Evolutionary conservation across 73 alveolate species (phyloP).

Genomic region (Urostyla sp.): DNA sequence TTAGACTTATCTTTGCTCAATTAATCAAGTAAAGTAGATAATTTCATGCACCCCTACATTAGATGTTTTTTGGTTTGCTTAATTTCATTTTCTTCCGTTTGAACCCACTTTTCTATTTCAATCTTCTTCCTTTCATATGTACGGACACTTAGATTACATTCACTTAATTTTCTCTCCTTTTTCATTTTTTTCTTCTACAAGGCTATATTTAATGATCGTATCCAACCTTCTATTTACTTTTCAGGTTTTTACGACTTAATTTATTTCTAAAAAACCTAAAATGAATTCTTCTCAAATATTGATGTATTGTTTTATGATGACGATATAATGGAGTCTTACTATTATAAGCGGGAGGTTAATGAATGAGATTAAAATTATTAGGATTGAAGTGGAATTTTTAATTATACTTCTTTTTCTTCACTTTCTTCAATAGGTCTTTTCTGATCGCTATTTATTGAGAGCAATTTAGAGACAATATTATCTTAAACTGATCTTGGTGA

Average conservation of each 20-base stretch:
- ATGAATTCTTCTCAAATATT: slow-evolving; percentile 46
- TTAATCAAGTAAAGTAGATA: slow-evolving; percentile 11
- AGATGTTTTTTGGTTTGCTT: slow-evolving; percentile 38
- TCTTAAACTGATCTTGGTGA: too few species aligned
- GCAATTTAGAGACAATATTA: too few species aligned
- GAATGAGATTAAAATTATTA: background rate
- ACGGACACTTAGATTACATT: slow-evolving; percentile 10
- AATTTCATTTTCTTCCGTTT: slow-evolving; percentile 49
- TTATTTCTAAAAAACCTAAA: background rate
- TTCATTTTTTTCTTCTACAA: background rate
- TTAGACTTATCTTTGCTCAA: slow-evolving; percentile 14
- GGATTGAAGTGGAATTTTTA: background rate
- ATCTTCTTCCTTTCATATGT: slow-evolving; percentile 44
- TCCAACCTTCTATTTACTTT: background rate
- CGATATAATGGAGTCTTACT: background rate
- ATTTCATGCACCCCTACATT: slow-evolving; percentile 63
- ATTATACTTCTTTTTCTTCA: background rate
- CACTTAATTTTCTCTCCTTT: slow-evolving; percentile 22
- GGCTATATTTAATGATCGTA: slow-evolving; percentile 31
- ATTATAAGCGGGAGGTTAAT: background rate
- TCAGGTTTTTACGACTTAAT: slow-evolving; percentile 13
- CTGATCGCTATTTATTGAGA: too few species aligned
- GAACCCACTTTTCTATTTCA: slow-evolving; percentile 68
- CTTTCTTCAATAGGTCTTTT: background rate
- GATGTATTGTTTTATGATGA: slow-evolving; percentile 34